Evolutionary conservation across 164 flowering plant genomes (phyloP), one percentile per base, ranked within the genome.

Genomic region (Aristolochia contorta): DNA sequence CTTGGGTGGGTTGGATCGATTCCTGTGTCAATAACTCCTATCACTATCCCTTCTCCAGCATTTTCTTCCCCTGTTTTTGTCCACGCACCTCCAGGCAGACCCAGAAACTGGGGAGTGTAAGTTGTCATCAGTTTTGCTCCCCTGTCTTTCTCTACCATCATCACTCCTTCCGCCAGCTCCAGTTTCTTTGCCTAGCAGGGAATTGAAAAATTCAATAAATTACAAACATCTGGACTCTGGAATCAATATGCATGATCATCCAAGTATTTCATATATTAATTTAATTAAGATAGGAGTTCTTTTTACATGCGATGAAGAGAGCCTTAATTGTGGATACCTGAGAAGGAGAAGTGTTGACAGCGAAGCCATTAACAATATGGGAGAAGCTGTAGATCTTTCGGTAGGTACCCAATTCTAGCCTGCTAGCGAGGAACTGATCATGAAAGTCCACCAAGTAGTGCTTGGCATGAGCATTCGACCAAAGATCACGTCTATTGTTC

Each of bases 11-110:
- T 3, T 0, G 97, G 97, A 63, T 84, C 69, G 18, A 93, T 93
- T 47, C 99, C 99, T 0, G 92, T 77, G 67, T 93, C 99, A 1
- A 90, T 69, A 57, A 93, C 67, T 49, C 96, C 99, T 47, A 90
- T 80, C 54, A 90, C 91, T 47, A 93, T 72, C 24, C 92, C 99
- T 65, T 93, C 91, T 0, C 99, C 99, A 2, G 89, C 94, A 23
- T 79, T 72, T 60, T 60, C 69, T 1, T 75, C 71, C 37, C 89
- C 97, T 78, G 67, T 70, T 55, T 75, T 64, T 9, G 73, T 45
- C 92, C 95, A 90, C 7, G 79, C 80, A 51, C 74, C 77, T 54
- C 60, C 20, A 1, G 86, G 89, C 50, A 90, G 57, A 45, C 75
- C 83, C 19, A 93, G 69, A 69, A 80, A 87, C 12, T 79, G 65